Conservation (phyloP, 805 yeast species). For the Barnettozyma siamensis region DNA sequence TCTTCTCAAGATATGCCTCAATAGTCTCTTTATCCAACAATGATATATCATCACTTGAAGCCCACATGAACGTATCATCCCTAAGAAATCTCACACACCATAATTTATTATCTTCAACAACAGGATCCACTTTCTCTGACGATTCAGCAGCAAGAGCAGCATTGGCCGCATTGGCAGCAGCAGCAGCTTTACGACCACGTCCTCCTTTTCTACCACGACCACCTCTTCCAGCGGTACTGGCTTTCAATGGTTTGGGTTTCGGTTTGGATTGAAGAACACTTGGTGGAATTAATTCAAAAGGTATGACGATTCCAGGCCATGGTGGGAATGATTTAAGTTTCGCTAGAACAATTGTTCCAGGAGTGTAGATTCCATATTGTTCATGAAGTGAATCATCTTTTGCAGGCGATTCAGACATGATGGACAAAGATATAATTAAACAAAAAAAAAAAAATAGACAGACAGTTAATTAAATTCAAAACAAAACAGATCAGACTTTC, state of each 20-base stretch:
- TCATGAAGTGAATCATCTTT: slow-evolving; percentile 1
- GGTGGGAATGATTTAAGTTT: slow-evolving; percentile 84
- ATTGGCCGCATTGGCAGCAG: neutral
- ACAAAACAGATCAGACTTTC: neutral
- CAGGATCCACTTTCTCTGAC: neutral
- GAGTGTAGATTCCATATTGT: slow-evolving; percentile 29
- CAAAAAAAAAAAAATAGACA: neutral
- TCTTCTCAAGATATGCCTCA: slow-evolving; percentile 28
- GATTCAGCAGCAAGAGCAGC: slow-evolving; percentile 1
- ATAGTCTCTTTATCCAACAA: slow-evolving; percentile 38
- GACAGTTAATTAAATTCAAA: neutral
- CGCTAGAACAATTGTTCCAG: slow-evolving; percentile 61
- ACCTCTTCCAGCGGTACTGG: slow-evolving; percentile 6
- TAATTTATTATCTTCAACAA: slow-evolving; percentile 14
- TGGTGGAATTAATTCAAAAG: slow-evolving; percentile 53
- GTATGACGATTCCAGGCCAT: slow-evolving; percentile 86
- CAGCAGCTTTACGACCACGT: neutral
- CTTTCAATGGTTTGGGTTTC: slow-evolving; percentile 26
- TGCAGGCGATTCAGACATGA: slow-evolving; percentile 4
- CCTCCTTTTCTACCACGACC: slow-evolving; percentile 10
- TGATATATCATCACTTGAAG: slow-evolving; percentile 45
- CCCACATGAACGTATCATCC: slow-evolving; percentile 73
- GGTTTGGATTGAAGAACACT: slow-evolving; percentile 47
- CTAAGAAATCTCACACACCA: slow-evolving; percentile 63
- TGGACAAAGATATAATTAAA: too few species aligned